A percentile compares a stretch with the other conserved stretches of the same genome.
Evolutionary conservation across 2,329 filamentous ascomycete genomes (phyloP).

Genomic region (Leptosphaerulina australis): DNA sequence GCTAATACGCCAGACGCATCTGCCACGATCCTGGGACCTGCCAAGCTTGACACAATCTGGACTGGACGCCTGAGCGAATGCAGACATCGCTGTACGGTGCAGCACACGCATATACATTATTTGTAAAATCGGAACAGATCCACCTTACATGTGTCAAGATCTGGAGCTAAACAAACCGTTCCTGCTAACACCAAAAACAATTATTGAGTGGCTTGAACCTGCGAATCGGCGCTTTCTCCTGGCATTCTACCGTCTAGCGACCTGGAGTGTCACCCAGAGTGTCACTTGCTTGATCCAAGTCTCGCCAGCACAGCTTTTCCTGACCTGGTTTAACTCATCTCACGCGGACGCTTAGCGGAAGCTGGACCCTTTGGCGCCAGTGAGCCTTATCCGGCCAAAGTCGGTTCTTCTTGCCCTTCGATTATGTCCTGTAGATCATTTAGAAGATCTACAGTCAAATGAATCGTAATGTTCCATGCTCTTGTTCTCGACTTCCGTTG

Average conservation of each 20-base stretch:
- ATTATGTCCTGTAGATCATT: conserved; percentile 8
- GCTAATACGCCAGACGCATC: background rate
- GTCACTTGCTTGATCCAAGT: conserved; percentile 1
- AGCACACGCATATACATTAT: background rate
- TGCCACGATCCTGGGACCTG: background rate
- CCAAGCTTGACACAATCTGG: background rate
- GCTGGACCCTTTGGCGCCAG: conserved; percentile 8
- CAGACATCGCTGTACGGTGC: background rate
- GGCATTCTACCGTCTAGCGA: conserved; percentile 1
- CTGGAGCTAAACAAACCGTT: conserved; percentile 1
- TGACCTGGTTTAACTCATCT: background rate
- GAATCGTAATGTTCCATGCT: conserved; percentile 2
- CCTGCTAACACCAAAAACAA: background rate
- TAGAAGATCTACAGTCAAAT: conserved; percentile 7
- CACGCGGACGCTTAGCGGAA: conserved; percentile 5
- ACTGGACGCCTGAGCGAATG: background rate
- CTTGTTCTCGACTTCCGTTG: conserved; percentile 4
- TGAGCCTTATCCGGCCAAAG: conserved; percentile 6
- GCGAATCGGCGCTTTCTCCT: conserved; percentile 9
- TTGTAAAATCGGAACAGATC: background rate
- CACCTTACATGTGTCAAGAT: conserved; percentile 10
- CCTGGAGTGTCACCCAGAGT: conserved; percentile 6
- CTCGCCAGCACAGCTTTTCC: background rate
- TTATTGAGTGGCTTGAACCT: conserved; percentile 5
- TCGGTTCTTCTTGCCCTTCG: conserved; percentile 8